Evolutionary conservation across 1,284 basidiomycete genomes (phyloP).

Genomic region (Ustilago loliicola): DNA sequence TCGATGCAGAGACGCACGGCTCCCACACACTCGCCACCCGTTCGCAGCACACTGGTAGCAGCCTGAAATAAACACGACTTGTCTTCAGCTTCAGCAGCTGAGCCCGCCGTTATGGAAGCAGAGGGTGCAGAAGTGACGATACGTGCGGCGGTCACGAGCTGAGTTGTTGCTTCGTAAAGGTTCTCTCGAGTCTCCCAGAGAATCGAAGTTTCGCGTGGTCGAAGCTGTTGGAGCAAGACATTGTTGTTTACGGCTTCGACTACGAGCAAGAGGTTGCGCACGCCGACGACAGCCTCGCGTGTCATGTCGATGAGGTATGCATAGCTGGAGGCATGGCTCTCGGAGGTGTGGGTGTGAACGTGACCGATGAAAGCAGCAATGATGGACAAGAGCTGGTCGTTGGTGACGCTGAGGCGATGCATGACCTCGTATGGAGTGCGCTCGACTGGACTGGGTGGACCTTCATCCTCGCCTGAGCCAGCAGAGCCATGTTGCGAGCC

Average conservation of each 20-base stretch:
- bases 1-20: constrained; percentile 62
- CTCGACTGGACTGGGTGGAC: constrained; percentile 77
- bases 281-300: constrained; percentile 90
- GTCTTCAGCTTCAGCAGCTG: constrained; percentile 81
- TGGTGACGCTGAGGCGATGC: constrained; percentile 74
- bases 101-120: constrained; percentile 71
- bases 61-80: constrained; percentile 80
- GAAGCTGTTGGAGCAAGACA: constrained; percentile 38
- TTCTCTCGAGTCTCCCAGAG: constrained; percentile 79
- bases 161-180: constrained; percentile 85
- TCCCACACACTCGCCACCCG: constrained; percentile 63
- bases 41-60: constrained; percentile 85
- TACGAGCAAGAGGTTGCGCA: constrained; percentile 89
- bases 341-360: constrained; percentile 89
- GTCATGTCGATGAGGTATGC: constrained; percentile 94
- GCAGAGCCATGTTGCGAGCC: constrained; percentile 76
- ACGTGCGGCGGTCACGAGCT: constrained; percentile 87
- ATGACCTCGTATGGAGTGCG: constrained; percentile 76
- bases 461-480: constrained; percentile 75
- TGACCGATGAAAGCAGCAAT: constrained; percentile 98
- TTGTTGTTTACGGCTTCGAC: constrained; percentile 78
- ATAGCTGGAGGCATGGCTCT: constrained; percentile 85
- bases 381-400: constrained; percentile 81
- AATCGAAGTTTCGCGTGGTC: constrained; percentile 56
- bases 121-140: constrained; percentile 72